phyloP scores from a whole-genome alignment of 129 eudicot genomes.

The Solidago caesia region DNA sequence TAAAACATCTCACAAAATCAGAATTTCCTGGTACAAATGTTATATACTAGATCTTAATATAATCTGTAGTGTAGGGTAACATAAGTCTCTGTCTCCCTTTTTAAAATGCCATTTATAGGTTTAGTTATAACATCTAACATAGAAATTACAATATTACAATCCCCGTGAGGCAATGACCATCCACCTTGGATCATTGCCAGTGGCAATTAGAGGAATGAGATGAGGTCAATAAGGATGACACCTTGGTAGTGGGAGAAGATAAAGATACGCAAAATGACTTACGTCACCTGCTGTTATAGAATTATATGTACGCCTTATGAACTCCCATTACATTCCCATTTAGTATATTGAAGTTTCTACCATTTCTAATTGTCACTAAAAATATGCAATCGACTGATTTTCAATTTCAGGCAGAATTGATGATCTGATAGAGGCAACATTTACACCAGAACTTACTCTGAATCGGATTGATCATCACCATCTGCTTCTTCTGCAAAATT shows the following conservation, averaged over 20 bases:
- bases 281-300: too few species aligned
- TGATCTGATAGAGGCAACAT: neutral
- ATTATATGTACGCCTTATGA: too few species aligned
- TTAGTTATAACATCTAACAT: neutral
- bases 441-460: constrained; percentile 59
- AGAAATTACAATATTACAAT: neutral
- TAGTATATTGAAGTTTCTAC: too few species aligned
- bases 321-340: too few species aligned
- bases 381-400: neutral
- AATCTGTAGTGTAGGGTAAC: neutral
- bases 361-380: too few species aligned
- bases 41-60: neutral
- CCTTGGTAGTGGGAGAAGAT: too few species aligned
- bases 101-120: neutral
- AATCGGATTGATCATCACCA: constrained; percentile 63
- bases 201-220: too few species aligned
- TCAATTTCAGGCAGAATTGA: neutral
- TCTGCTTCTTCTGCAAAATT: constrained; percentile 50
- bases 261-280: too few species aligned
- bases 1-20: neutral
- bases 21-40: neutral
- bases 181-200: too few species aligned
- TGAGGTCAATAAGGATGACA: too few species aligned
- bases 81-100: neutral
- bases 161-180: neutral